Percentiles rank a stretch among this genome's conserved stretches.
Evolutionary conservation across 495 filamentous ascomycete genomes (phyloP).

Genomic region (Penicillium coffeae): DNA sequence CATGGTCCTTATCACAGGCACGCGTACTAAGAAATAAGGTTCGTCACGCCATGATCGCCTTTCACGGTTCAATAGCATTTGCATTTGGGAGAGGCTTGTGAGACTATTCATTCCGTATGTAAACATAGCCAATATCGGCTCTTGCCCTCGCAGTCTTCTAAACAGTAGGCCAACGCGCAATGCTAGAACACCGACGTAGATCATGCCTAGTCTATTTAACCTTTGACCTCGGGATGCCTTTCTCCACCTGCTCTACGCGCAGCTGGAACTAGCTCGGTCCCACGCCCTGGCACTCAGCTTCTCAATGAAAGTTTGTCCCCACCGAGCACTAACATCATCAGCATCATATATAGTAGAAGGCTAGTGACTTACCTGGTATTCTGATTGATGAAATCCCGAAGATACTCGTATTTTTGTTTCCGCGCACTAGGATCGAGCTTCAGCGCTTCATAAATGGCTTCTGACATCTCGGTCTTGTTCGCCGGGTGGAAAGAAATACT

Average conservation of each 20-base stretch:
- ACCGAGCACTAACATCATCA: neutral
- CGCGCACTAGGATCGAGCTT: neutral
- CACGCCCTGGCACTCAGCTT: constrained; percentile 1
- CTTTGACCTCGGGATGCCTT: neutral
- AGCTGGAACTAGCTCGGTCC: neutral
- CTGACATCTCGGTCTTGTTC: constrained; percentile 3
- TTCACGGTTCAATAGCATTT: too few species aligned
- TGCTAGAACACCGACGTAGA: too few species aligned
- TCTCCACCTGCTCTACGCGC: neutral
- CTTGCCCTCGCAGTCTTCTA: too few species aligned
- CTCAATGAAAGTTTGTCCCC: constrained; percentile 5
- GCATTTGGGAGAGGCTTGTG: too few species aligned
- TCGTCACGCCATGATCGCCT: too few species aligned
- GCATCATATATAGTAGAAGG: neutral
- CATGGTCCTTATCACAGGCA: too few species aligned
- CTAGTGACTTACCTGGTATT: neutral
- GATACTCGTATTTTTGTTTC: neutral
- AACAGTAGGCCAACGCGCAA: too few species aligned
- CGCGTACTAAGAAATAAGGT: too few species aligned
- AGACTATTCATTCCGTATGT: too few species aligned
- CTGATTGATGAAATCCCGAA: neutral
- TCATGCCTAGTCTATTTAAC: neutral
- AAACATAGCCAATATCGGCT: too few species aligned
- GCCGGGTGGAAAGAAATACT: constrained; percentile 79
- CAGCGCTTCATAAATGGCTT: neutral